Evolutionary conservation across 345 rosid species (phyloP).

Genomic region (Laguncularia racemosa): DNA sequence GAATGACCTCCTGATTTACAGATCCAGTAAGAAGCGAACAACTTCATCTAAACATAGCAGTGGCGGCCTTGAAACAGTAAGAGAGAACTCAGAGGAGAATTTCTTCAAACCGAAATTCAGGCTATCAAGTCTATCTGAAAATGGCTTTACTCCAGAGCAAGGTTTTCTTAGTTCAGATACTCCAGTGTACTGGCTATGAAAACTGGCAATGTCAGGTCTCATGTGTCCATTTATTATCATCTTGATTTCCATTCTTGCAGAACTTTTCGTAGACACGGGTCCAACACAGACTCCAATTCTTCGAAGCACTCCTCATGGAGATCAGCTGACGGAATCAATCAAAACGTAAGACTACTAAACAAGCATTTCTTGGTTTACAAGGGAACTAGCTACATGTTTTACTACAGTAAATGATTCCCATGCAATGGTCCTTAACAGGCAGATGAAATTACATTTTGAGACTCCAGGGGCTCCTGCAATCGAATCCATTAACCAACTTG

Average conservation of each 20-base stretch:
- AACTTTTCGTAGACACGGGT: slow-evolving; percentile 65
- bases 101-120: slow-evolving; percentile 35
- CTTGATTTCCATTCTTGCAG: slow-evolving; percentile 19
- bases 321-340: slow-evolving; percentile 62
- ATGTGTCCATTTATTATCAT: neutral
- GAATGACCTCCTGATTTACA: slow-evolving; percentile 12
- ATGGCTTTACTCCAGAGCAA: slow-evolving; percentile 23
- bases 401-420: neutral
- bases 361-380: neutral
- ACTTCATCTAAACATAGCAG: slow-evolving; percentile 57
- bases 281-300: slow-evolving; percentile 64
- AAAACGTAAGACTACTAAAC: slow-evolving; percentile 32
- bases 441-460: slow-evolving; percentile 71
- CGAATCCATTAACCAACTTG: slow-evolving; percentile 61
- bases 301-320: slow-evolving; percentile 27
- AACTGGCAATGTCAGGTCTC: neutral
- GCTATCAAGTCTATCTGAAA: slow-evolving; percentile 43
- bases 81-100: slow-evolving; percentile 35
- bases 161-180: no score
- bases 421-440: slow-evolving; percentile 31
- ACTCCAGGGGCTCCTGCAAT: slow-evolving; percentile 59
- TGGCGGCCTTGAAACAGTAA: slow-evolving; percentile 60
- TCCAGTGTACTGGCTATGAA: neutral
- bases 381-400: neutral
- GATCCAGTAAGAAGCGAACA: slow-evolving; percentile 45